Conservation (phyloP, 225 moss, liverwort and hornwort genomes). For the Physcomitrium patens region DNA sequence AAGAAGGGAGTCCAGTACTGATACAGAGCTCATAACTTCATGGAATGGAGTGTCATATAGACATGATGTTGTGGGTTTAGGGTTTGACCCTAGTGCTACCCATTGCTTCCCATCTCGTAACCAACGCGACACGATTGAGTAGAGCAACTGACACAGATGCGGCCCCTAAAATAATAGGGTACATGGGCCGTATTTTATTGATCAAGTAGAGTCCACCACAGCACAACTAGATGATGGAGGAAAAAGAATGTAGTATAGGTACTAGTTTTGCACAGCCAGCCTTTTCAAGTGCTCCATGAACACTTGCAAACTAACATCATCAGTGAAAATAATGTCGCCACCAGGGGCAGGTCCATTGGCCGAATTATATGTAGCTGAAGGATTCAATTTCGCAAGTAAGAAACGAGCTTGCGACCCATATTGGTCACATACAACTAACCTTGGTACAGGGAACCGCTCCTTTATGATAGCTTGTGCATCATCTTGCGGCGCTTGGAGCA, state of each 20-base stretch:
- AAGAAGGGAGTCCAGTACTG: slow-evolving; percentile 22
- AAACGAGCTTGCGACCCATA: slow-evolving; percentile 99
- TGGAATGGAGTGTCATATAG: slow-evolving; percentile 27
- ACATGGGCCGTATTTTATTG: slow-evolving; percentile 60
- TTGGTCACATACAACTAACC: slow-evolving; percentile 95
- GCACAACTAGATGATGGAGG: slow-evolving; percentile 41
- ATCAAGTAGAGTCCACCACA: slow-evolving; percentile 43
- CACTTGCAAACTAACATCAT: slow-evolving; percentile 98
- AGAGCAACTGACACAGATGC: slow-evolving; percentile 24
- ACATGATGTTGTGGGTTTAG: slow-evolving; percentile 24
- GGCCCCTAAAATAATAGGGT: slow-evolving; percentile 40
- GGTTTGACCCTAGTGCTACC: too few species aligned
- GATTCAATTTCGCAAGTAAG: slow-evolving; percentile 93
- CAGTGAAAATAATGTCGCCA: slow-evolving; percentile 97
- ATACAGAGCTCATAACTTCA: slow-evolving; percentile 28
- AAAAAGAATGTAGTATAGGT: slow-evolving; percentile 44
- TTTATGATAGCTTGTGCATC: slow-evolving; percentile 76
- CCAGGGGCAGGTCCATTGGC: slow-evolving; percentile 93
- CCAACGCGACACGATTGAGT: slow-evolving; percentile 23
- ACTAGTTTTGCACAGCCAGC: slow-evolving; percentile 89
- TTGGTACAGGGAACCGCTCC: slow-evolving; percentile 94
- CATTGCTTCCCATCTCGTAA: not conserved
- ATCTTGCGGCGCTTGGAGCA: slow-evolving; percentile 79
- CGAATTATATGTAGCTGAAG: slow-evolving; percentile 96
- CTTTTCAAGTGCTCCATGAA: slow-evolving; percentile 96